These are phyloP conservation scores for Coccomyxa subellipsoidea DNA, from an alignment of 163 green algal species.

Conservation along the genomic window DNA sequence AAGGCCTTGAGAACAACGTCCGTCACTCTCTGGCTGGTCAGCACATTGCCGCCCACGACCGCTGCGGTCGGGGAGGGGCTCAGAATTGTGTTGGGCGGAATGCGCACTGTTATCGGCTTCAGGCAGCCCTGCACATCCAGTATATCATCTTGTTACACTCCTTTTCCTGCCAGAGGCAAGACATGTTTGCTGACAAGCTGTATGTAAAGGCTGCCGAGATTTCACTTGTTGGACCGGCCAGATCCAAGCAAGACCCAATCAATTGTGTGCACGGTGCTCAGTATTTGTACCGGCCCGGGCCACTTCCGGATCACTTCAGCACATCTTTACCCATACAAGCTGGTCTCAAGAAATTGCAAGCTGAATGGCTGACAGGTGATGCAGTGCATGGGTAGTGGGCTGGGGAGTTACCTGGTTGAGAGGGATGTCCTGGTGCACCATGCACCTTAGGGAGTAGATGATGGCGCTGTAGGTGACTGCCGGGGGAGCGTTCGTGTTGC, in stretches of 20 bases:
- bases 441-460: constrained; percentile 90
- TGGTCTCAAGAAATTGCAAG: too few relatives aligned
- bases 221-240: too few relatives aligned
- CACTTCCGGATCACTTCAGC: too few relatives aligned
- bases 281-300: too few relatives aligned
- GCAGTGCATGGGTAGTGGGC: background rate
- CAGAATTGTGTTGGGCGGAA: constrained; percentile 83
- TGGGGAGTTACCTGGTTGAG: constrained; percentile 77
- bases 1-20: constrained; percentile 94
- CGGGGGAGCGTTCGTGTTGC: constrained; percentile 94
- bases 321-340: too few relatives aligned
- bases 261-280: too few relatives aligned
- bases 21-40: constrained; percentile 96
- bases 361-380: too few relatives aligned
- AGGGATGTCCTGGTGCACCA: constrained; percentile 83
- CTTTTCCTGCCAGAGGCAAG: too few relatives aligned
- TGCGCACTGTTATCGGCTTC: constrained; percentile 81
- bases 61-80: constrained; percentile 70
- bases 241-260: too few relatives aligned
- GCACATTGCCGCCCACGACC: constrained; percentile 97
- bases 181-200: too few relatives aligned
- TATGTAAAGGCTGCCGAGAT: too few relatives aligned
- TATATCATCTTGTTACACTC: too few relatives aligned
- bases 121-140: constrained; percentile 77
- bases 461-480: constrained; percentile 91